Percentiles rank a stretch among this genome's conserved stretches.
Evolutionary conservation across 1,284 basidiomycete species (phyloP).

Genomic region (Leccinum griseonigrum): DNA sequence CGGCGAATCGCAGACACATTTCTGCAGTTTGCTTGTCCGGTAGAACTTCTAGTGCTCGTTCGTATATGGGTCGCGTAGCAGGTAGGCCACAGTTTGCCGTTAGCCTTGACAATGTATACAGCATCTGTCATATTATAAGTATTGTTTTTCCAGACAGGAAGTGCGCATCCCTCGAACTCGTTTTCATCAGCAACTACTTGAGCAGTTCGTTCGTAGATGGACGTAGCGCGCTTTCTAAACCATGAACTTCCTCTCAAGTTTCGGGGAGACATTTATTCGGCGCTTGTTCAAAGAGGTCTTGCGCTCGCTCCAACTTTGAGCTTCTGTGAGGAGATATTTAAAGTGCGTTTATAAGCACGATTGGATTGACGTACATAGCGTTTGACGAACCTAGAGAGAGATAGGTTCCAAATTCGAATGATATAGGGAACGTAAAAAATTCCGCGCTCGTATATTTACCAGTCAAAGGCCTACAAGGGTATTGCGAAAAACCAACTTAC

Average conservation of each 20-base stretch:
- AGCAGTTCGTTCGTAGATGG: conserved; percentile 92
- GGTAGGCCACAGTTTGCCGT: conserved; percentile 94
- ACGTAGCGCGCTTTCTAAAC: conserved; percentile 94
- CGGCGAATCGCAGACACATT: conserved; percentile 96
- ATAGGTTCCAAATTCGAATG: conserved; percentile 99
- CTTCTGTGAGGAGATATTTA: conserved; percentile 63
- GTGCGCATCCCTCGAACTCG: conserved; percentile 80
- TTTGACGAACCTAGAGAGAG: conserved; percentile 95
- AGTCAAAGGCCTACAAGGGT: neutral
- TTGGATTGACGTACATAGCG: conserved; percentile 71
- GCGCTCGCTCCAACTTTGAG: conserved; percentile 89
- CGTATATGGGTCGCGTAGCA: conserved; percentile 95
- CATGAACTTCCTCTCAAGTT: conserved; percentile 94
- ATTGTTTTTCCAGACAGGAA: neutral
- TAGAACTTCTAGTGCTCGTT: conserved; percentile 91
- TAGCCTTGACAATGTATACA: conserved; percentile 95
- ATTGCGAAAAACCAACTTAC: conserved; percentile 45
- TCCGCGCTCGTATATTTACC: conserved; percentile 94
- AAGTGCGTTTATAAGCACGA: conserved; percentile 6
- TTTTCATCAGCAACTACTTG: conserved; percentile 84
- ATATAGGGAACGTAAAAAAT: conserved; percentile 97
- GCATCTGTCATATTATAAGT: conserved; percentile 61
- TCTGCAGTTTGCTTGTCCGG: conserved; percentile 95
- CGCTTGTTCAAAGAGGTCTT: conserved; percentile 98
- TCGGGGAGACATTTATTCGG: conserved; percentile 95